Evolutionary conservation across 139 green algal species (phyloP).

Genomic region (Picochlorum sp.): DNA sequence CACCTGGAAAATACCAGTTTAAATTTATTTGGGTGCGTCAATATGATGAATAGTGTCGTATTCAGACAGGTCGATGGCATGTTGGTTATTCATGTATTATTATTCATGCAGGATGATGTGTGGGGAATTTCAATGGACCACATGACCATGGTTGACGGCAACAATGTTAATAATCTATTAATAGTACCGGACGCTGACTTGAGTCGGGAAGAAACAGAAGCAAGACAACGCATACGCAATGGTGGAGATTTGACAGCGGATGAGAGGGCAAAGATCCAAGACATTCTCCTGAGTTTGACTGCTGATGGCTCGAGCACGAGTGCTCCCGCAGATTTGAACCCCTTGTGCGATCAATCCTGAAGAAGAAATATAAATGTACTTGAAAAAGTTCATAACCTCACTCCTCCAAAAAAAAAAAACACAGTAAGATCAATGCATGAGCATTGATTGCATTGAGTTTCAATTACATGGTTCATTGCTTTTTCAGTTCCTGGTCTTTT

Average conservation of each 20-base stretch:
- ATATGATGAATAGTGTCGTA: too few species aligned
- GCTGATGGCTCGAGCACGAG: constrained; percentile 3
- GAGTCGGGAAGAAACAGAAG: background rate
- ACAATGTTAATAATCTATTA: constrained; percentile 71
- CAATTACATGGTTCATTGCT: background rate
- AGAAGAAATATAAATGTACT: too few species aligned
- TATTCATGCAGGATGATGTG: constrained; percentile 53
- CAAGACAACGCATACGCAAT: background rate
- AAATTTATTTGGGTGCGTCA: constrained; percentile 63
- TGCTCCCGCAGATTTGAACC: background rate
- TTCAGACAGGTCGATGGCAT: background rate
- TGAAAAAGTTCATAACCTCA: too few species aligned
- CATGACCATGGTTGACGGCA: constrained; percentile 56
- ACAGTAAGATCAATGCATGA: too few species aligned
- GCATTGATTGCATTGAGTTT: too few species aligned
- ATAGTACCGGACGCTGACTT: constrained; percentile 23
- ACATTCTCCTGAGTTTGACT: constrained; percentile 1
- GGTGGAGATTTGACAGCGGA: constrained; percentile 3
- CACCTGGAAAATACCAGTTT: constrained; percentile 65
- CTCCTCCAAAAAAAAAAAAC: too few species aligned
- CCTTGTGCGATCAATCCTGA: background rate
- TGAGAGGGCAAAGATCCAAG: constrained; percentile 2
- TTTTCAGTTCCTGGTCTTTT: constrained; percentile 8
- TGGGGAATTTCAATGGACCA: constrained; percentile 76
- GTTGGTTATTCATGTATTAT: too few species aligned